Percentiles rank a stretch among this genome's conserved stretches.
Conservation (phyloP, 192 early-diverging fungal species). For the Lobosporangium transversale region DNA sequence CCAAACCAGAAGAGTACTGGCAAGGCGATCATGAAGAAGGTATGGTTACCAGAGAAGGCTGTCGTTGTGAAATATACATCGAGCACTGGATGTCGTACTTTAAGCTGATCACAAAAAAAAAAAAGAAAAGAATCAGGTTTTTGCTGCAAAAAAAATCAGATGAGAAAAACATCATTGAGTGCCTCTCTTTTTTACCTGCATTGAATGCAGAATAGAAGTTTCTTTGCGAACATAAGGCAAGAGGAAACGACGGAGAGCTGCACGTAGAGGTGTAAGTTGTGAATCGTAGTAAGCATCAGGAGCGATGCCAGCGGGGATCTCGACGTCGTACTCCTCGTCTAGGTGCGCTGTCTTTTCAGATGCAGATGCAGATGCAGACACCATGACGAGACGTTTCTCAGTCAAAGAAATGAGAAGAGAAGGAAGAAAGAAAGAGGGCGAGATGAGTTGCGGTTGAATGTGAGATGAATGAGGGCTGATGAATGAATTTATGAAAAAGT, state of each 20-base stretch:
- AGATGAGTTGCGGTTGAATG: too few species aligned
- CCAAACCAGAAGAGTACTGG: constrained; percentile 87
- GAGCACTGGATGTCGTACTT: constrained; percentile 57
- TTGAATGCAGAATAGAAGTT: constrained; percentile 55
- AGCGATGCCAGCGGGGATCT: constrained; percentile 48
- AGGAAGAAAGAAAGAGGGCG: neutral
- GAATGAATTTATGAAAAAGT: too few species aligned
- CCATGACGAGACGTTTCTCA: neutral
- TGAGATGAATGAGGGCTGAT: neutral
- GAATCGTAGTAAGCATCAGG: constrained; percentile 58
- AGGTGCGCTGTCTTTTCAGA: constrained; percentile 12
- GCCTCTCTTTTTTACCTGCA: constrained; percentile 62
- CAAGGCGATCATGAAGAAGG: constrained; percentile 84
- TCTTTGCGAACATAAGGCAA: constrained; percentile 59
- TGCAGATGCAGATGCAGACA: neutral
- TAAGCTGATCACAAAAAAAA: constrained; percentile 37
- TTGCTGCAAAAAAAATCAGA: too few species aligned
- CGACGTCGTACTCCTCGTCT: constrained; percentile 44
- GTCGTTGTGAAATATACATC: constrained; percentile 76
- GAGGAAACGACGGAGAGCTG: constrained; percentile 53
- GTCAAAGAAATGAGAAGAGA: neutral
- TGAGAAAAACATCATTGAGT: too few species aligned
- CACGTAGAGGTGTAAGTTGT: constrained; percentile 56
- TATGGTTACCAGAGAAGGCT: constrained; percentile 86
- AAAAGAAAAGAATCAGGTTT: neutral